These are phyloP conservation scores for Blastocladiella emersonii DNA, from an alignment of 371 early-diverging fungal species.

Conservation along the genomic window DNA sequence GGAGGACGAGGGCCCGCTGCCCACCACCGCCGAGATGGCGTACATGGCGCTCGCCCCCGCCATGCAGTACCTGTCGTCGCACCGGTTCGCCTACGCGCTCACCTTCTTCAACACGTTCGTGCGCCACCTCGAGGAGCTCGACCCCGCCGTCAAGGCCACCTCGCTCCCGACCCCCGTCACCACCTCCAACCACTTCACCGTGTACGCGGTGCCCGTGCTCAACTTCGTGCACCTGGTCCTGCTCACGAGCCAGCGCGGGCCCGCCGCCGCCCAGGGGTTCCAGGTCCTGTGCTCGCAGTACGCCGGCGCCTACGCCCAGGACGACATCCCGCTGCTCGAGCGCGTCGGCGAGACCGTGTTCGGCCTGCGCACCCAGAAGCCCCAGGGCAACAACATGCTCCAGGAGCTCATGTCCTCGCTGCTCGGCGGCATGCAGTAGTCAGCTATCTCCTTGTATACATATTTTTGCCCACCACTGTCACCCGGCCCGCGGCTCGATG, in stretches of 20 bases:
- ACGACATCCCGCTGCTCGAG: slow-evolving; percentile 46
- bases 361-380: slow-evolving; percentile 43
- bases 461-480: no score
- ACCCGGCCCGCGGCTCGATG: no score
- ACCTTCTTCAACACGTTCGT: slow-evolving; percentile 5
- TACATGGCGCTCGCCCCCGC: not conserved
- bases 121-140: not conserved
- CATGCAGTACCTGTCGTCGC: not conserved
- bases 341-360: slow-evolving; percentile 52
- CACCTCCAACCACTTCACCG: not conserved
- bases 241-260: not conserved
- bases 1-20: no score
- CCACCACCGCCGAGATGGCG: not conserved
- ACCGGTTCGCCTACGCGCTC: not conserved
- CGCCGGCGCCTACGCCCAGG: not conserved
- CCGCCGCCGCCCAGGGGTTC: not conserved
- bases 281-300: not conserved
- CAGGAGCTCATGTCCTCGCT: slow-evolving; percentile 56
- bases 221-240: slow-evolving; percentile 1
- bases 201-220: not conserved
- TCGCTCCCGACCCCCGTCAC: not conserved
- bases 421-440: slow-evolving; percentile 19
- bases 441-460: no score
- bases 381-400: slow-evolving; percentile 46
- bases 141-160: not conserved